Evolutionary conservation across 495 filamentous ascomycete genomes (phyloP), one percentile per base, ranked within the genome.

Genomic region (Pyrenula aspistea): DNA sequence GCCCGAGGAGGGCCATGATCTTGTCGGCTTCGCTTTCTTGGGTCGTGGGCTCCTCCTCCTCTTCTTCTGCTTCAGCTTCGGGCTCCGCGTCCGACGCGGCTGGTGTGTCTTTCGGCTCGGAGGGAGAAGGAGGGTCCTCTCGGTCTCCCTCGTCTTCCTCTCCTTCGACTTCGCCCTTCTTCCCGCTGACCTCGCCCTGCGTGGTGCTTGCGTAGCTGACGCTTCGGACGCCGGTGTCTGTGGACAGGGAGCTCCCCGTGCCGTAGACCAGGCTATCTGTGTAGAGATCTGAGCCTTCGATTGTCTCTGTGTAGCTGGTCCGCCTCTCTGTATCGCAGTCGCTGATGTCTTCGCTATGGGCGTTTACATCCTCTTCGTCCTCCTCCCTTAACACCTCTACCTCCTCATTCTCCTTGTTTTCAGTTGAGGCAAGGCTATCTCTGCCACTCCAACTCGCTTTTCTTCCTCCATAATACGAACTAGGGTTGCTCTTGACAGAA

Each of bases 391-490:
- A 75, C 2, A 65, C 66, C 31, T 42, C 31, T 4, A 42, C 31
- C 4, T 42, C 31, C 55, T 82, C 81, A 58, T 84, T 86, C 63
- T 85, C 82, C 60, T 85, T 85, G 65, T 85, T 77, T 8, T 73
- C 69, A 47, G 23, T 71, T 53, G 57, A 70, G 64, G 61, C 63
- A 10, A 62, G 58, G 12, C 31, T 54, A 51, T 65, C 72, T 25
- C 76, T 77, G 12, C 76, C 78, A 22, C 74, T 79, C 91, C 90
- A 94, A 51, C 85, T 88, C 12, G 77, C 68, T 71, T 96, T 96
- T 55, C 89, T 79, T 21, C 77, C 62, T 0, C 77, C 72, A 2
- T 75, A 77, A 54, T 52, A 52, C 10, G 19, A 10, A 19, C 50
- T 52, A 8, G 50, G 50, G 49, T 82, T 75, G 21, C 82, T 88